These are phyloP conservation scores for Blastocystis sp. DNA, from an alignment of 352 stramenopile genomes.

Conservation along the genomic window DNA sequence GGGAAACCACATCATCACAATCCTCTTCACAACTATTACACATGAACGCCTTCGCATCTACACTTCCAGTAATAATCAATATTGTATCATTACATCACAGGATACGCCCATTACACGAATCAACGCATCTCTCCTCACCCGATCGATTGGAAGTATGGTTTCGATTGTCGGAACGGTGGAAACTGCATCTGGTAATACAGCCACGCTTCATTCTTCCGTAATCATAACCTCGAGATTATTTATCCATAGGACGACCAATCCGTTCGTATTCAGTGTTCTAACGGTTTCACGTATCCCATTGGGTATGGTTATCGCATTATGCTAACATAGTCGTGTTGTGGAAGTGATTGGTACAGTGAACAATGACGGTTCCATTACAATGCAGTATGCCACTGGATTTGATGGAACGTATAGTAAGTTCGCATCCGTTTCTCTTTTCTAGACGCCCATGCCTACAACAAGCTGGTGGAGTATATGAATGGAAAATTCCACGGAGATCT, in stretches of 20 bases:
- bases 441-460: slow-evolving; percentile 2
- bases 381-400: slow-evolving; percentile 2
- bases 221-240: too few relatives aligned
- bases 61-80: too few relatives aligned
- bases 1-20: too few relatives aligned
- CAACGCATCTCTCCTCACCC: background rate
- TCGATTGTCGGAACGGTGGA: background rate
- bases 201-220: background rate
- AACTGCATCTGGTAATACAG: background rate
- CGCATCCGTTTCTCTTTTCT: background rate
- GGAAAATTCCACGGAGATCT: slow-evolving; percentile 10
- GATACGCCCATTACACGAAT: background rate
- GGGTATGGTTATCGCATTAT: background rate
- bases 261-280: background rate
- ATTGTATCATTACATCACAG: too few relatives aligned
- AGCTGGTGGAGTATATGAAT: slow-evolving; percentile 17
- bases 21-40: too few relatives aligned
- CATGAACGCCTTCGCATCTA: too few relatives aligned
- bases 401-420: background rate
- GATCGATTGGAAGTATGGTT: background rate
- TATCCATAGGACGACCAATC: background rate
- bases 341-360: slow-evolving; percentile 10
- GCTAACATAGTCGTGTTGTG: background rate
- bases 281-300: background rate
- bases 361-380: background rate